phyloP scores from a whole-genome alignment of 768 basidiomycete species.

The Boletus barrowsii region DNA sequence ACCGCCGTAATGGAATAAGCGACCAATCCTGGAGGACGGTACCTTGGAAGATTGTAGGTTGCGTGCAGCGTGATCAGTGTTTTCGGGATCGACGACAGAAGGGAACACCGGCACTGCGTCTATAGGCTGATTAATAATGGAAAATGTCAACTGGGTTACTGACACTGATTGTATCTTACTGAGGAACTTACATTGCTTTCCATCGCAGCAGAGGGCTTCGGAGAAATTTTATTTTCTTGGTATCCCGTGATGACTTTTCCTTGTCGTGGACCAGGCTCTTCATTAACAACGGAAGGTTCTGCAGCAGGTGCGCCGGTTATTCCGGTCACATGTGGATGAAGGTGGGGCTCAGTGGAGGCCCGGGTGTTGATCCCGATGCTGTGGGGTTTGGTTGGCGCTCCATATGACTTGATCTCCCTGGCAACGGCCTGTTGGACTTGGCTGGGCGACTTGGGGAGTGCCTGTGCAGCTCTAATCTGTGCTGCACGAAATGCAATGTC shows the following conservation, averaged over 20 bases:
- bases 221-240: not conserved
- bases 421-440: not conserved
- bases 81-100: not conserved
- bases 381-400: not conserved
- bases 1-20: slow-evolving; percentile 95
- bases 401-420: not conserved
- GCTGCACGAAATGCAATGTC: slow-evolving; percentile 65
- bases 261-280: not conserved
- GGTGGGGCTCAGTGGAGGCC: not conserved
- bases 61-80: slow-evolving; percentile 23
- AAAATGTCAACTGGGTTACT: not conserved
- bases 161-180: not conserved
- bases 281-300: not conserved
- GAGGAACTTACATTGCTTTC: slow-evolving; percentile 6
- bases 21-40: slow-evolving; percentile 83
- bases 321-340: not conserved
- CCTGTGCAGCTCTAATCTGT: slow-evolving; percentile 49
- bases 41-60: slow-evolving; percentile 80
- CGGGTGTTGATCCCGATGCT: not conserved
- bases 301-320: not conserved
- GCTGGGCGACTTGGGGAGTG: not conserved
- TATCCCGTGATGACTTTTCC: too few relatives aligned
- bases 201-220: not conserved
- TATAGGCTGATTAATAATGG: slow-evolving; percentile 5
- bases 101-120: not conserved